Evolutionary conservation across 129 eudicot genomes (phyloP).

Genomic region (Heracleum sosnowskyi): DNA sequence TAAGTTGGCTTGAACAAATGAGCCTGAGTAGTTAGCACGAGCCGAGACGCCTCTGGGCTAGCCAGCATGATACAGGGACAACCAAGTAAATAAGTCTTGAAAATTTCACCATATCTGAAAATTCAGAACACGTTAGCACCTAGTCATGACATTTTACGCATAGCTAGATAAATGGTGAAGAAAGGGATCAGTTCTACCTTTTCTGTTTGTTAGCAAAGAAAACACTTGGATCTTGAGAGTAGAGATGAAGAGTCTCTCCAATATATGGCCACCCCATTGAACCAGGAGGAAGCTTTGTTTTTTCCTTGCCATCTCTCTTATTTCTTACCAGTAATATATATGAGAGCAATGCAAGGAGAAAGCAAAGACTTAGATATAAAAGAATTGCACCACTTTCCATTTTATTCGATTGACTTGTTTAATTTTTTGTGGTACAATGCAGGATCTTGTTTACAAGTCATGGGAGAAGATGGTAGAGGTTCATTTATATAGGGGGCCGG

Average conservation of each 20-base stretch:
- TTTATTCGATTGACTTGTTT: neutral
- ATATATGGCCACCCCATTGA: constrained; percentile 63
- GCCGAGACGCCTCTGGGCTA: constrained; percentile 56
- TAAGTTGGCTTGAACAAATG: constrained; percentile 54
- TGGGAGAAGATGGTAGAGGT: neutral
- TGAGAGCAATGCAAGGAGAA: neutral
- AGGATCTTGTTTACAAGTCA: neutral
- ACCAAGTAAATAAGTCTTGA: constrained; percentile 49
- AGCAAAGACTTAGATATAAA: neutral
- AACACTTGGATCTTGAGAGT: constrained; percentile 49
- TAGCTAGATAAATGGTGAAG: neutral
- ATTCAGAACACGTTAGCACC: neutral
- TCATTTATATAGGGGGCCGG: neutral
- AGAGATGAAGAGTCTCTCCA: constrained; percentile 58
- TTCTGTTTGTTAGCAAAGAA: constrained; percentile 45
- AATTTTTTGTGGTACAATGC: neutral
- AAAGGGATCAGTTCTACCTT: constrained; percentile 16
- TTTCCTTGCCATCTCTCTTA: constrained; percentile 10
- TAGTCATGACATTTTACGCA: neutral
- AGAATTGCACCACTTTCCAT: neutral
- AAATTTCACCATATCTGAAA: constrained; percentile 49
- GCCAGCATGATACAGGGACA: constrained; percentile 61
- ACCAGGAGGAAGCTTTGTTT: constrained; percentile 47
- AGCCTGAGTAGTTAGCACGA: constrained; percentile 43
- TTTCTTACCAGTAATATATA: constrained; percentile 1